Evolutionary conservation across 495 filamentous ascomycete species (phyloP).

Genomic region (Neurospora sp.): DNA sequence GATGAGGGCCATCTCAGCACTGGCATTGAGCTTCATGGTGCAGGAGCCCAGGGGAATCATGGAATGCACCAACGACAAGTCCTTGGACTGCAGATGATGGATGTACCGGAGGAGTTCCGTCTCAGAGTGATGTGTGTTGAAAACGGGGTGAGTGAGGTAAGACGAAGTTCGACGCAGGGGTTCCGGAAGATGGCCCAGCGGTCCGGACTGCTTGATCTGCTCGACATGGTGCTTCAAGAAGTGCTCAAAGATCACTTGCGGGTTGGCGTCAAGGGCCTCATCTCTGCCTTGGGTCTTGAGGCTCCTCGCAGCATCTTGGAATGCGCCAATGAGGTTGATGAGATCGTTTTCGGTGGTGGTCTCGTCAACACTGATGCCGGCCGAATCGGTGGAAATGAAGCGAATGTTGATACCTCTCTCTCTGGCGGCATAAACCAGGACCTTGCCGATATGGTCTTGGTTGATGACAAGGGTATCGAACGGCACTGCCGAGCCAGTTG

Average conservation of each 20-base stretch:
- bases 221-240: conserved; percentile 17
- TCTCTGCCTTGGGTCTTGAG: conserved; percentile 1
- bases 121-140: conserved; percentile 96
- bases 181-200: conserved; percentile 44
- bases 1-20: conserved; percentile 77
- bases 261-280: conserved; percentile 21
- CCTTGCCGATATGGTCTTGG: conserved; percentile 7
- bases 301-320: conserved; percentile 5
- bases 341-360: conserved; percentile 23
- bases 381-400: conserved; percentile 8
- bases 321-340: conserved; percentile 16
- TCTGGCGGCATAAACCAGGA: conserved; percentile 4
- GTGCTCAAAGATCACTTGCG: conserved; percentile 17
- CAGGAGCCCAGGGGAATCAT: conserved; percentile 99
- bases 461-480: conserved; percentile 80
- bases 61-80: conserved; percentile 88
- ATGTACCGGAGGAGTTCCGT: conserved; percentile 95
- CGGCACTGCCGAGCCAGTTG: conserved; percentile 44
- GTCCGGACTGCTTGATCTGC: conserved; percentile 12
- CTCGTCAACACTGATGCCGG: conserved; percentile 36
- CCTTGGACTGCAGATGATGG: conserved; percentile 87
- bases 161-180: conserved; percentile 58
- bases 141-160: conserved; percentile 87
- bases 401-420: conserved; percentile 18
- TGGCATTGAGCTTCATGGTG: conserved; percentile 98